Evolutionary conservation across 176 grass and related monocot species (phyloP), one percentile per base, ranked within the genome.

Genomic region (Ananas comosus): DNA sequence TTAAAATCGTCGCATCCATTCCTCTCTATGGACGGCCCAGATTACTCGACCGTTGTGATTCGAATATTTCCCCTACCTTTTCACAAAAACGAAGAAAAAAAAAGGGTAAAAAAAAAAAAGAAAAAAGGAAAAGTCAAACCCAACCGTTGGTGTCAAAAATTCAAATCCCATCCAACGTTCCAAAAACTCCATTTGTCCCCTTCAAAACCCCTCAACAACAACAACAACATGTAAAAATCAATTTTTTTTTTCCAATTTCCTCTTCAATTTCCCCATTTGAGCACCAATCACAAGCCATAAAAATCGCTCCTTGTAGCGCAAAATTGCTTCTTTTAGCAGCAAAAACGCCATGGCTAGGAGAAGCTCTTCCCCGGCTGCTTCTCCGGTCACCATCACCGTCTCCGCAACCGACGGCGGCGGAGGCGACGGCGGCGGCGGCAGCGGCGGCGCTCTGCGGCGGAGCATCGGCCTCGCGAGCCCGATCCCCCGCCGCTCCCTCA

Each of bases 381-480:
- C 83, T 56, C 63, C 83, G 2, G 78, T 85, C 22, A 85, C 77
- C 50, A 80, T 85, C 33, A 76, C 72, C 6, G 33, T 85, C 10
- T 85, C 77, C 57, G 74, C 83, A 8, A 69, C 64, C 18, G 67
- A 63, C 1, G 82, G 66, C 5, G 76, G 70, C 19, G 72, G 72
- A n/a, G n/a, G n/a, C n/a, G n/a, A n/a, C n/a, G n/a, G n/a, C n/a
- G n/a, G n/a, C 18, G 67, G 52, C 1, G 82, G 66, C 5, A 74
- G 66, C 5, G 76, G 70, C 19, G 72, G 72, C 2, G 72, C 74
- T 21, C 22, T 87, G 48, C 63, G 87, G 73, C 53, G 86, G 72
- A 80, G 79, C 74, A 69, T 80, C 12, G 85, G 88, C 19, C 76
- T 91, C 23, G 88, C 89, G 0, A 90, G 86, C 56, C 93, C 89